These are phyloP conservation scores for Pseudonitzschia multistriata DNA, from an alignment of 108 stramenopile genomes.

Conservation along the genomic window DNA sequence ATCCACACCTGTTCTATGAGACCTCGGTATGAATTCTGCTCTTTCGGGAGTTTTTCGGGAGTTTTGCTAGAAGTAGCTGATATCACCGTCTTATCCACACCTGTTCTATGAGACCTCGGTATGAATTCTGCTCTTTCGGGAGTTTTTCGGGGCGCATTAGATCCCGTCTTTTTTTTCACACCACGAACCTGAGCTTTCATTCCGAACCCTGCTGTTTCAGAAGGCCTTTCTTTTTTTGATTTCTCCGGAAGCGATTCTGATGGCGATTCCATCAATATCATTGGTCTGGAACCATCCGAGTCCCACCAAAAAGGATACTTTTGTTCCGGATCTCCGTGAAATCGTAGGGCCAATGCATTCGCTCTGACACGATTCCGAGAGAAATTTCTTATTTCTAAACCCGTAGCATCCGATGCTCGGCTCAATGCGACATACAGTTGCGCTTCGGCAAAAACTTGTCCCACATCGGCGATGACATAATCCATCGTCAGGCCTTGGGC, in stretches of 20 bases:
- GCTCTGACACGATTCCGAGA: constrained; percentile 46
- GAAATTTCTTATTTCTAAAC: constrained; percentile 61
- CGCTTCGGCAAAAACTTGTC: constrained; percentile 84
- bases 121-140: no score
- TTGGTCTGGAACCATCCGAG: constrained; percentile 5
- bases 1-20: no score
- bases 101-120: no score
- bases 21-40: no score
- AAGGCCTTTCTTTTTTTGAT: background rate
- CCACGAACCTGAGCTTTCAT: no score
- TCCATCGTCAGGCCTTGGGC: constrained; percentile 73
- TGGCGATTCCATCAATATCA: background rate
- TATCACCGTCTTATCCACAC: no score
- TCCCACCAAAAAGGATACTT: constrained; percentile 33
- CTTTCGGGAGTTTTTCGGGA: no score
- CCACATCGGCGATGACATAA: constrained; percentile 75
- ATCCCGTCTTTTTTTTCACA: no score
- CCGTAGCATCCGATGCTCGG: constrained; percentile 57
- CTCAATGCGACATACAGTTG: constrained; percentile 93
- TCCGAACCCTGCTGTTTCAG: background rate
- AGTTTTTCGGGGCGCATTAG: no score
- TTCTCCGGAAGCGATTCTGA: background rate
- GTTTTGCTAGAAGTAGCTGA: no score
- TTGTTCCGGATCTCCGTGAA: constrained; percentile 32
- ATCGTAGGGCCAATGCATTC: constrained; percentile 43